Evolutionary conservation across 495 filamentous ascomycete species (phyloP), one percentile per base, ranked within the genome.

Genomic region (Xylaria venustula): DNA sequence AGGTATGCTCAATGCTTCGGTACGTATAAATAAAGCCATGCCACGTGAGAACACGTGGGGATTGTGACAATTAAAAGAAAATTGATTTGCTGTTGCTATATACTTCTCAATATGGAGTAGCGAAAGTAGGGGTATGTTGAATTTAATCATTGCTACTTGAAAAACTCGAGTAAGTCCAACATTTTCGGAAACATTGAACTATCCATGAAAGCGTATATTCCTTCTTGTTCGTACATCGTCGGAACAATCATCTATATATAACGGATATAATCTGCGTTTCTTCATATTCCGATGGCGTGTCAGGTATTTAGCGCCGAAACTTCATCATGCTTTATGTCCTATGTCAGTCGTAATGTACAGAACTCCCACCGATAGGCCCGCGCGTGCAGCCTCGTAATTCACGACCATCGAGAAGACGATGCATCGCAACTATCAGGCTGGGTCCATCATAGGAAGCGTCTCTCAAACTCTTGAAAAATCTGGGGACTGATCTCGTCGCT

Each of bases 401-500:
- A 22, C 42, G 17, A 6, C 17, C 32, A 17, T 23, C 37, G 32
- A 44, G 15, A 47, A 23, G 9, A 40, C 17, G 26, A 23, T 14
- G 3, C 19, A 17, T 32, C 14, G 45, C 22, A 50, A 23, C 25
- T 14, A 0, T 25, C 25, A 11, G 1, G 3, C 15, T 30, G 15
- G 15, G 23, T 30, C 26, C 20, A 12, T 71, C 68, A 71, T 64
- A 67, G 64, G 79, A 98, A 98, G 57, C 87, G 79, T 58, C 76
- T 81, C 73, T 88, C 87, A 69, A 98, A 87, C 74, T 96, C 93
- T 8, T 79, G 77, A 66, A 90, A 87, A 12, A 98, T 75, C 75
- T 90, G 85, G 7, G 94, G 94, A 17, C 83, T 92, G 54, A 98
- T 98, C 81, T 98, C 93, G 73, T 98, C 89, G 64, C 90, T 95